A percentile compares a stretch with the other conserved stretches of the same genome.
phyloP scores from a whole-genome alignment of 1,139 yeast species.

The Suhomyces bribrorum region DNA sequence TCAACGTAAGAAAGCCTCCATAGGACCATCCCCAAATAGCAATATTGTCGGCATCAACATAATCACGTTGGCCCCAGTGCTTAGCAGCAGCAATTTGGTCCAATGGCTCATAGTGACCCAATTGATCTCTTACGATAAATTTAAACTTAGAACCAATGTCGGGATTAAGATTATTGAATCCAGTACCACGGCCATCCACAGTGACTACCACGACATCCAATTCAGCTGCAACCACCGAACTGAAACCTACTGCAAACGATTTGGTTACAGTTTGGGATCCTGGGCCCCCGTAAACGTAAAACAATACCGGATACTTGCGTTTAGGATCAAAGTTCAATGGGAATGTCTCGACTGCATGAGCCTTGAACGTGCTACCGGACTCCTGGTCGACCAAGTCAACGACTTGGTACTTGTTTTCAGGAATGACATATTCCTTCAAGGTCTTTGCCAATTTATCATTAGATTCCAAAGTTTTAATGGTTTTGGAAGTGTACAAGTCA shows the following conservation, averaged over 20 bases:
- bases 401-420: conserved; percentile 46
- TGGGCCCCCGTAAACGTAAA: conserved; percentile 82
- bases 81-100: conserved; percentile 75
- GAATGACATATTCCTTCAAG: conserved; percentile 49
- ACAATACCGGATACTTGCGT: conserved; percentile 64
- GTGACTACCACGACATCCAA: conserved; percentile 73
- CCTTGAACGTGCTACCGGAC: conserved; percentile 40
- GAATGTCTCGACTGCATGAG: conserved; percentile 60
- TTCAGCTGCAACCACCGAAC: conserved; percentile 67
- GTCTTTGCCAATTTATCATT: conserved; percentile 45
- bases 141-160: conserved; percentile 51
- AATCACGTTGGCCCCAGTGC: conserved; percentile 53
- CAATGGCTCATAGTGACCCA: conserved; percentile 67
- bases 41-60: conserved; percentile 58
- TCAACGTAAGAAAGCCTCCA: conserved; percentile 77
- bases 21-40: conserved; percentile 88
- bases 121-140: conserved; percentile 61
- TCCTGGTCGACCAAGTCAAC: conserved; percentile 52
- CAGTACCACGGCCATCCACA: conserved; percentile 84
- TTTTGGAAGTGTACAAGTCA: conserved; percentile 45
- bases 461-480: conserved; percentile 46
- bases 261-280: conserved; percentile 69
- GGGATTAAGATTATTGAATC: conserved; percentile 50
- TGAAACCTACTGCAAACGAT: conserved; percentile 55
- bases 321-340: conserved; percentile 62